phyloP scores from a whole-genome alignment of 2,329 filamentous ascomycete genomes.

The Penicillium polonicum region DNA sequence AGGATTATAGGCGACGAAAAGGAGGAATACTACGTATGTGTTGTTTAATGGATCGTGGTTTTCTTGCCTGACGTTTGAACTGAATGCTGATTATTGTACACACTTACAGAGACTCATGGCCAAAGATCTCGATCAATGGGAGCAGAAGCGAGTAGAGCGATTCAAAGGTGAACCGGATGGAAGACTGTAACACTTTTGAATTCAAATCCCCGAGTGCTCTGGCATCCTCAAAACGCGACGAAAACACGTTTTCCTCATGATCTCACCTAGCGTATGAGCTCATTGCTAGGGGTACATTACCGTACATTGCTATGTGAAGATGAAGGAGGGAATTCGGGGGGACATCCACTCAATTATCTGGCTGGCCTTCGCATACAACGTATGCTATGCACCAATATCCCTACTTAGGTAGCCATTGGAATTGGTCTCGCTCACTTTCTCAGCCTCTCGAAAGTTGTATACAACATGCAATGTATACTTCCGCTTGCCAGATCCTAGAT shows the following conservation, averaged over 20 bases:
- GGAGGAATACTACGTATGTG: constrained; percentile 49
- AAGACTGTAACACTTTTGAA: constrained; percentile 56
- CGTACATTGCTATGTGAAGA: background rate
- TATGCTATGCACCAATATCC: background rate
- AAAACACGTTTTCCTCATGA: background rate
- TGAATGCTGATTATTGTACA: constrained; percentile 14
- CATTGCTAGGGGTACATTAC: background rate
- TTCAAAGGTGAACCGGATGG: constrained; percentile 89
- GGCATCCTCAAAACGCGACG: background rate
- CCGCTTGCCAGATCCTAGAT: background rate
- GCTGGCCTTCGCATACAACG: background rate
- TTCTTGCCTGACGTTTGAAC: background rate
- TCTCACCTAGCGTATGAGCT: background rate
- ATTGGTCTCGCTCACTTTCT: background rate
- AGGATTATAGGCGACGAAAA: constrained; percentile 44
- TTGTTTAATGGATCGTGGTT: background rate
- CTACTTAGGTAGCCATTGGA: background rate
- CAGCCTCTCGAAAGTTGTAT: background rate
- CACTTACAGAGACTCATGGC: constrained; percentile 67
- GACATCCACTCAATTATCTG: background rate
- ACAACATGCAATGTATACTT: background rate
- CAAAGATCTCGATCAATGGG: constrained; percentile 93
- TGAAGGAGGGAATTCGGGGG: background rate
- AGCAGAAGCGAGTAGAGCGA: constrained; percentile 90
- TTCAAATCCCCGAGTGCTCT: background rate